Base-by-base conservation (phyloP, 1,284 basidiomycete species). In the Leccinum griseonigrum region DNA sequence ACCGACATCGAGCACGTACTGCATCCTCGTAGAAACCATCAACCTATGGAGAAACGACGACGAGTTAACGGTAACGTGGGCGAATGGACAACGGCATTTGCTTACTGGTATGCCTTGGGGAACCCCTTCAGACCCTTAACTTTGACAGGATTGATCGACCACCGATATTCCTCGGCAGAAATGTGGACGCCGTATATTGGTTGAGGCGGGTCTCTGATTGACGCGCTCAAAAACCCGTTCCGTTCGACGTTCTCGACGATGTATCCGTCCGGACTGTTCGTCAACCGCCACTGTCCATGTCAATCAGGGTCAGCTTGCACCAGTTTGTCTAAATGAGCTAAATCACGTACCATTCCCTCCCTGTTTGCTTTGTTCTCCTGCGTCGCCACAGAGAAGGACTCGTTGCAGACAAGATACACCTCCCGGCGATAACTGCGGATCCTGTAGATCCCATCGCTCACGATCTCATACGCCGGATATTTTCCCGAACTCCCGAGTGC, bases 371-470 rank as follows among this genome's bases (percentile, higher is more conserved):
- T 14, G 4, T 7, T 8, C 16, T 9, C 16, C 34, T 54, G 28
- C 16, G 51, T 60, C 29, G 8, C n/a, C 18, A 66, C 53, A 22
- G 29, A 34, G 16, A 6, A 11, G 10, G 18, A 14, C 11, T 16
- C 11, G 3, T 3, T n/a, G 9, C 29, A 14, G 28, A 22, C 34
- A 18, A 64, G 51, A 18, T 34, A 53, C 9, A 46, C 13, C 38
- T 26, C 62, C 6, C 28, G 40, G 50, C 54, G 36, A 43, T 64
- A 63, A 34, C 43, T 64, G 16, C 56, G 63, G 16, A 66, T 64
- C 34, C 38, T 60, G 61, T 66, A 64, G 14, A 3, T 53, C 14
- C 64, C 64, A 13, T 60, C 9, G 3, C 5, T 31, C 14, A 64
- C 64, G 3, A 64, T 43, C 4, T 59, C 40, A 46, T 64, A 64